Base-by-base conservation (phyloP, 768 basidiomycete genomes). In the Podaxis carcinomalis region DNA sequence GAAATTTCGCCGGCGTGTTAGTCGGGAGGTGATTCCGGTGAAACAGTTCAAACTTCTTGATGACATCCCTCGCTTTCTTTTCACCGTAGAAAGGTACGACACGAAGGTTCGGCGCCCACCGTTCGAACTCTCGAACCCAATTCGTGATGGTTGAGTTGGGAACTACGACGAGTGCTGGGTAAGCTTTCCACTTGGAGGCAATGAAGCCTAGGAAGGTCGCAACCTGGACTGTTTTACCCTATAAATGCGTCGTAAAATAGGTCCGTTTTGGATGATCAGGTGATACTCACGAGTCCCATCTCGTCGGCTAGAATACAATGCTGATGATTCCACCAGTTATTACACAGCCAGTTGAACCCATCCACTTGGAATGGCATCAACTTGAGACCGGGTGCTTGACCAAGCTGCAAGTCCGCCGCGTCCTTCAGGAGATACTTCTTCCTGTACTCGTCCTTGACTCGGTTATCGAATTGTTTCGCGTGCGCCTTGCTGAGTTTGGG, bases 121-220 rank as follows among this genome's bases (percentile, higher is more conserved):
- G 84, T 67, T 92, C 88, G 64, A 98, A 93, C 70, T 99, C 97
- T 36, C 97, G 82, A 13, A 96, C 84, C 96, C 95, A 97, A 66
- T 93, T 97, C 4, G 89, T 89, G 64, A 98, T 89, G 0, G 95
- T 97, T 11, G 95, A 96, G 69, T 99, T 97, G 0, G 97, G 97
- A 4, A 98, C 97, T 4, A 97, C 88, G 10, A 99, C 87, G 13
- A 99, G 82, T 39, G 86, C 87, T 2, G 97, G 97, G 57, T 80
- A 88, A 0, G 86, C 87, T 1, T 83, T 67, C 65, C 82, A 85
- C 23, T 80, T 77, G 37, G 75, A 71, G 39, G 79, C 78, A 53
- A 89, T 82, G 54, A 80, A 81, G 25, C 87, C 93, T 7, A 99
- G 74, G 72, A 94, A 92, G 0, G 90, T 86, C 27, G 87, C 87